Base-by-base conservation (phyloP, 441 rosid genomes). In the Gossypium gossypioides region DNA sequence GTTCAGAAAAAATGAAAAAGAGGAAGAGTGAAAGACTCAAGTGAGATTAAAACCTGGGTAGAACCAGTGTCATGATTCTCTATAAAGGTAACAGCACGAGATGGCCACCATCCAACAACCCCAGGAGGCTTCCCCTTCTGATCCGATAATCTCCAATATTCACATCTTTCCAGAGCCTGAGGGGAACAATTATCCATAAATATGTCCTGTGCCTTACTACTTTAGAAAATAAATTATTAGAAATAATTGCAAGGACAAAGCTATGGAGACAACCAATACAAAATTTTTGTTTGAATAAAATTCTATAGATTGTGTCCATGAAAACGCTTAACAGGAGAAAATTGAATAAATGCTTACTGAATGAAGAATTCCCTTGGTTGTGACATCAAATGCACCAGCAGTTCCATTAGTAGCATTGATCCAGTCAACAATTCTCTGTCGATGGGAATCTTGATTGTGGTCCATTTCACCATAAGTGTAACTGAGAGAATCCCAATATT, bases 31-130 rank as follows among this genome's bases (percentile, higher is more conserved):
- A 44, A 64, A 15, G 7, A 72, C 12, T 52, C 6, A 42, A 32
- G 3, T 1, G 48, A 69, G 63, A 68, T 76, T 74, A 73, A 56
- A 78, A 93, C 97, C 96, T 94, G 98, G 62, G 98, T 94, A 77
- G 97, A 94, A 70, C 98, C 98, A 73, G 98, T 94, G 75, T 94
- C 97, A 25, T 94, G 98, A 84, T 94, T 94, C 87, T 91, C 98
- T 19, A 94, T 81, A 76, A 94, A 94, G 75, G 97, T 94, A 70
- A 94, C 92, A 78, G 98, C 96, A 78, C 98, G 98, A 81, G 98
- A 94, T 21, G 97, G 97, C 98, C 97, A 91, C 98, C 97, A 94
- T 72, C 98, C 98, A 62, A 94, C 84, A 69, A 90, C 92, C 74
- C 98, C 97, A 19, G 97, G 96, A 80, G 97, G 97, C 81, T 87